A percentile compares a stretch with the other conserved stretches of the same genome.
Conservation (phyloP, 345 rosid species). For the Eucalyptus curtisii region DNA sequence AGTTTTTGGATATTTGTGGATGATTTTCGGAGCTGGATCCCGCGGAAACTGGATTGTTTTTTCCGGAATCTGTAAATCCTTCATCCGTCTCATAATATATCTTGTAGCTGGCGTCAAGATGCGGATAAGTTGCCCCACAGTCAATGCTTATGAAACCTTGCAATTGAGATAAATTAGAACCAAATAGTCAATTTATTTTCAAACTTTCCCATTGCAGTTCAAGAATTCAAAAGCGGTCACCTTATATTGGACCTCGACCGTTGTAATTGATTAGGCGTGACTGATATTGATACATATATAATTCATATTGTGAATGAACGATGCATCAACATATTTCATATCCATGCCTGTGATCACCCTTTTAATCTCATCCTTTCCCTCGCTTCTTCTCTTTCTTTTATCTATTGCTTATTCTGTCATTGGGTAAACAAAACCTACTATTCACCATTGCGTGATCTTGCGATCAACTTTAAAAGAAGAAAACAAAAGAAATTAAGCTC, state of each 20-base stretch:
- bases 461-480: too few relatives aligned
- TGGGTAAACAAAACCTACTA: background rate
- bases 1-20: background rate
- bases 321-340: background rate
- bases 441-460: background rate
- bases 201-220: background rate
- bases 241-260: background rate
- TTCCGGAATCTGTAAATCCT: background rate
- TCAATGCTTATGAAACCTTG: conserved; percentile 13
- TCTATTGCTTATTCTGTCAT: background rate
- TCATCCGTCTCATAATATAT: background rate
- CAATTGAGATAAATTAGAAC: background rate
- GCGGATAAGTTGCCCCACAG: background rate
- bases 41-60: background rate
- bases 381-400: background rate
- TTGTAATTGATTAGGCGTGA: background rate
- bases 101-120: background rate
- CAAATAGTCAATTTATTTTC: background rate
- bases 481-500: too few relatives aligned
- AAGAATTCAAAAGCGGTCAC: background rate
- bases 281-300: too few relatives aligned
- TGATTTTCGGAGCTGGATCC: background rate
- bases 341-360: background rate
- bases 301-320: background rate
- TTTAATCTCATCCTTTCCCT: background rate